These are phyloP conservation scores for Talaromyces piceae DNA, from an alignment of 2,329 filamentous ascomycete species.

Conservation along the genomic window DNA sequence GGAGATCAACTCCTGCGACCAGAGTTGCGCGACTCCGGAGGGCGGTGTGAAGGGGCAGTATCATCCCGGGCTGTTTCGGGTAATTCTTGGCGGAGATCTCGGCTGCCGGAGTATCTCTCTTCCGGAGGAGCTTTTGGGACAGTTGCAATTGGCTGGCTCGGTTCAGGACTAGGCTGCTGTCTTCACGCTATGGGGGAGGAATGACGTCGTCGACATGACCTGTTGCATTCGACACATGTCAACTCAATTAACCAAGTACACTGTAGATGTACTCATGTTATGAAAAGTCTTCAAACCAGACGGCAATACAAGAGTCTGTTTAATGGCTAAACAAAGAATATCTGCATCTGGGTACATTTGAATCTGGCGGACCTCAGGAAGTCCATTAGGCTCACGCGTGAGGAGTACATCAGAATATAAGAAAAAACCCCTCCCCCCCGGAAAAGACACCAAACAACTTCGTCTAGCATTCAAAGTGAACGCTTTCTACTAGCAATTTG, in stretches of 20 bases:
- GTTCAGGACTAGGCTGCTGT: neutral
- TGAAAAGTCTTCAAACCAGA: too few relatives aligned
- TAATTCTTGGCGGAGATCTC: neutral
- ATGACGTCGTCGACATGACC: constrained; percentile 9
- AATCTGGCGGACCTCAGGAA: neutral
- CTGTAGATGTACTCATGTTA: too few relatives aligned
- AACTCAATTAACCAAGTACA: neutral
- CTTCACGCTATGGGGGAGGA: neutral
- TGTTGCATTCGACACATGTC: neutral
- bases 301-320: neutral
- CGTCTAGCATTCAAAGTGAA: constrained; percentile 8
- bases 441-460: constrained; percentile 1
- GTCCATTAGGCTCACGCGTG: neutral
- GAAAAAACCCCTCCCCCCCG: neutral
- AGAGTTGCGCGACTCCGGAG: constrained; percentile 9
- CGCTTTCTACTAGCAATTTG: constrained; percentile 8
- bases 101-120: neutral
- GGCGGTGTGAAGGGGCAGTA: constrained; percentile 9
- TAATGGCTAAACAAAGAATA: neutral
- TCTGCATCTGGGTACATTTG: neutral
- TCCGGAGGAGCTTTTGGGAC: constrained; percentile 1
- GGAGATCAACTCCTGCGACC: constrained; percentile 2
- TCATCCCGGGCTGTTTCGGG: neutral
- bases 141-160: constrained; percentile 1
- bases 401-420: constrained; percentile 1